Base-by-base conservation (phyloP, 768 basidiomycete genomes). In the Boletus sensibilis region DNA sequence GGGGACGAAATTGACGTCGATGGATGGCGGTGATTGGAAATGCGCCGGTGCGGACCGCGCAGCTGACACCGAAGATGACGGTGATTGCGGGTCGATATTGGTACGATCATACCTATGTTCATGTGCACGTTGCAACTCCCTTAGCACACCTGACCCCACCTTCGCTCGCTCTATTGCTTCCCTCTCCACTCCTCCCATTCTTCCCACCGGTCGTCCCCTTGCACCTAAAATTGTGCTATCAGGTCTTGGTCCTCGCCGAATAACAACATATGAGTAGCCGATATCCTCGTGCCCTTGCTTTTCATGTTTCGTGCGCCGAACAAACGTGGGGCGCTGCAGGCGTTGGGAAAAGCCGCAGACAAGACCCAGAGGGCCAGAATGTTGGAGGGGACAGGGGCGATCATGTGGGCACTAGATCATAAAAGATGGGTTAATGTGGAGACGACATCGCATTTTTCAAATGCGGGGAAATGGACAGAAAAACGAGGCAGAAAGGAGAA, bases 321-420 rank as follows among this genome's bases (percentile, higher is more conserved):
- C 79, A 72, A 97, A 97, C 11, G 79, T 74, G 11, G 96, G 94
- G 23, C 92, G 82, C 67, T 95, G 92, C 40, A 96, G 74, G 47
- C 94, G 85, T 68, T 98, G 96, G 9, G 84, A 82, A 73, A 95
- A 97, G 18, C 88, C 85, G 66, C 96, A 98, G 42, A 82, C 75
- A 2, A 88, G 73, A 49, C 77, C 74, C 27, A 65, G 73, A 9
- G 79, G 68, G 35, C 83, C 82, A n/a, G 79, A 75, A 57, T 78
- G 75, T 65, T 82, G 78, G 27, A 98, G 74, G 2, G 96, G 95
- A 70, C 96, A 98, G 41, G 77, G 76, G 23, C 79, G 79, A 67
- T 98, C 95, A 65, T 98, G 96, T 13, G 96, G 92, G 66, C 96
- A 98, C 88, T 95, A 65, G 14, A 66, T 40, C 57, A 42, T 29